Evolutionary conservation across 2,329 filamentous ascomycete species (phyloP), one percentile per base, ranked within the genome.

Genomic region (Monosporascus sp.): DNA sequence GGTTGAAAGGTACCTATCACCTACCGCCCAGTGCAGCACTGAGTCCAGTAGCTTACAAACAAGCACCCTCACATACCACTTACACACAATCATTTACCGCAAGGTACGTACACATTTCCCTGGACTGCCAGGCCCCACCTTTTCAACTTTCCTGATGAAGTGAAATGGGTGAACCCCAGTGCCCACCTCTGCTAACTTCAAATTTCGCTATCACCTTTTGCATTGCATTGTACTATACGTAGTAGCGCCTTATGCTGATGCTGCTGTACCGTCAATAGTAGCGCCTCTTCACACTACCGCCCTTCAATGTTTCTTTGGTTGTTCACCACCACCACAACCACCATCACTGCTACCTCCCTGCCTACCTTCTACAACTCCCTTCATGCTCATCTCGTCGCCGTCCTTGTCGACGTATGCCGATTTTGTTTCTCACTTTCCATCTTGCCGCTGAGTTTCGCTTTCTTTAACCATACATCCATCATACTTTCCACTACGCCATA

Each of bases 101-200:
- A 52, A 47, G 49, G 26, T 37, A 49, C 27, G 17, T 31, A 49
- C 31, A 24, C 22, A 24, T n/a, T 20, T 20, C 16, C 19, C 19
- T 20, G 11, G 9, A 3, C 43, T 46, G 11, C 43, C n/a, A 51
- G 43, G 41, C 22, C 24, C 26, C 38, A 51, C 24, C 2, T 31
- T 35, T 14, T 41, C 22, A 50, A 41, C 48, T 40, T 43, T 16
- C 24, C 48, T 45, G 41, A 19, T 45, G 40, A 27, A 49, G 24
- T 46, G 22, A 27, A 60, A 58, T 60, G 57, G 55, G 55, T 58
- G 58, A 62, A 59, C 55, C 58, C 57, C 58, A 56, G 47, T 48
- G 46, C 56, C 65, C 65, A 65, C 63, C 60, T 64, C 61, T 66
- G 37, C 55, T 61, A 66, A 65, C 65, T 66, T 66, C 55, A 50